Base-by-base conservation (phyloP, 2,329 filamentous ascomycete species). In the Ceratocystis diversiconidia region DNA sequence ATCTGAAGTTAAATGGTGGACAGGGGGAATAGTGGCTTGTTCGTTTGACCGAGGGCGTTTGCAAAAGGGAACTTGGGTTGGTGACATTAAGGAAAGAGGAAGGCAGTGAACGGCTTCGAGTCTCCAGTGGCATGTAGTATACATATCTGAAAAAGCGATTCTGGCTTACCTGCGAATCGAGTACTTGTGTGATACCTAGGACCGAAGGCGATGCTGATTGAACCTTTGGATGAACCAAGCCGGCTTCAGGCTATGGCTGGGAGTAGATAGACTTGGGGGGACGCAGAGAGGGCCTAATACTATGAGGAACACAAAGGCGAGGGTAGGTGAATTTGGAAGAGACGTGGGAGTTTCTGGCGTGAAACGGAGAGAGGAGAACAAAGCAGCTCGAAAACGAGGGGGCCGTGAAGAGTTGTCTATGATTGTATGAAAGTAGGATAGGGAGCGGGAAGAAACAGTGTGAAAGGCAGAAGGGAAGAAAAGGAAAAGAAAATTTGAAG, bases 11-110 rank as follows among this genome's bases (percentile, higher is more conserved):
- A 25, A 30, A 15, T 12, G 32, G 32, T 12, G 8, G 22, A 62
- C 17, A 15, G 25, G 61, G 15, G 19, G 19, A 46, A 59, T 12
- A 25, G 46, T 19, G 48, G 48, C 19, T 52, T 41, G 60, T 61
- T 41, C 43, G 22, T 62, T 62, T 48, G 43, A 5, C 48, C 36
- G 43, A 30, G 12, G 12, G 19, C 61, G 61, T 62, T 62, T 62
- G 61, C 43, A 30, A 10, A 17, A 17, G 28, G 30, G 28, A 57
- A 57, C 28, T 57, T 57, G 25, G 52, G 25, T 17, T 32, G 52
- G 52, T n/a, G 28, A 57, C n/a, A 30, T 5, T 57, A 3, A 12
- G 25, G 28, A 32, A 17, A n/a, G 15, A 2, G 52, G 32, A 32
- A 30, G 22, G 50, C 28, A 30, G 28, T 5, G 28, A 30, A 30